Base-by-base conservation (phyloP, 179 eudicot genomes). In the Beta macrorhiza region DNA sequence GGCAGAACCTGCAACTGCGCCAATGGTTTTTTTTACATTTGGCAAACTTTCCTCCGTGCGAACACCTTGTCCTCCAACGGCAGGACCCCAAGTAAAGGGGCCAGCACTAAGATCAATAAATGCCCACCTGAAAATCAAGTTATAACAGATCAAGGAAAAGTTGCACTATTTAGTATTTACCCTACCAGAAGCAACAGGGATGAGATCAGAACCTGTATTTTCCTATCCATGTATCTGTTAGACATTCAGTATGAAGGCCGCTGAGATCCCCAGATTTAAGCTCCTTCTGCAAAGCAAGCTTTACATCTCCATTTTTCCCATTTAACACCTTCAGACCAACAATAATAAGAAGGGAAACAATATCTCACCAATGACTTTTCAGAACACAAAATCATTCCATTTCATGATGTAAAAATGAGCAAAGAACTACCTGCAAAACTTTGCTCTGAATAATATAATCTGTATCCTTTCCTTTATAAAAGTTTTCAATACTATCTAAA, bases 51-150 rank as follows among this genome's bases (percentile, higher is more conserved):
- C 91, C 85, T 95, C 95, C n/a, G 96, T 93, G 55, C 99, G 99
- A 65, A 95, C 99, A 84, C 99, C 99, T 90, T 95, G 98, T 82
- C 98, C 99, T 58, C 99, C 99, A 44, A 95, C 99, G 56, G 98
- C 93, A 74, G 96, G 99, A 19, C 98, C 99, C 99, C 99, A 95
- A 74, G 98, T 87, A 86, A 93, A 93, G 72, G 99, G 99, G 57
- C 99, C 99, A 57, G 99, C 98, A 87, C 88, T 92, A 82, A 95
- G 85, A 88, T 95, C 99, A 81, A 95, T 89, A 82, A 92, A 92
- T 5, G 97, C 98, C 99, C 98, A 95, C 91, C 99, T 94, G 84
- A 83, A 56, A 77, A 68, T 82, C 22, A 82, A 45, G 47, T 59
- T 67, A 11, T 59, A 56, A 62, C 17, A 80, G 71, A 45, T 83